phyloP scores from a whole-genome alignment of 768 basidiomycete species.

The Symmetrospora coprosmae region DNA sequence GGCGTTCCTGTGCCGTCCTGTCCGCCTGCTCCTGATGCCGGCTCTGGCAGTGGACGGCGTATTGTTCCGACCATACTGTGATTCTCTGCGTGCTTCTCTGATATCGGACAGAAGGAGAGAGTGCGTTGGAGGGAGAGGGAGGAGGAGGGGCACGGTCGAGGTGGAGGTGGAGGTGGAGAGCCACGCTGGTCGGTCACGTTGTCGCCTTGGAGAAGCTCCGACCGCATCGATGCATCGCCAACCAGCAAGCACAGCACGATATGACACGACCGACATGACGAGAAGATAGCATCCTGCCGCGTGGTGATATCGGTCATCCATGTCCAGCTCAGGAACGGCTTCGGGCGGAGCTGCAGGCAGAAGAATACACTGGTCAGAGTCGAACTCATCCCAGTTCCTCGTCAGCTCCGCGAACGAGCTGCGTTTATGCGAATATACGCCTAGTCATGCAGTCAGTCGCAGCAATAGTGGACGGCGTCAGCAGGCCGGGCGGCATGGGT shows the following conservation, averaged over 20 bases:
- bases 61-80: slow-evolving; percentile 4
- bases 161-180: background rate
- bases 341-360: too few species aligned
- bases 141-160: too few species aligned
- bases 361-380: slow-evolving; percentile 4
- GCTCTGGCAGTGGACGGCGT: background rate
- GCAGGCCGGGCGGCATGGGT: background rate
- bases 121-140: too few species aligned
- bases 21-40: too few species aligned
- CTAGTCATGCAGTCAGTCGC: too few species aligned
- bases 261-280: background rate
- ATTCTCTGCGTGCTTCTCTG: too few species aligned
- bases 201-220: background rate
- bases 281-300: too few species aligned
- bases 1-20: background rate
- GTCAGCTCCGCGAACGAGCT: slow-evolving; percentile 14
- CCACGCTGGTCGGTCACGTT: background rate
- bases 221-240: background rate
- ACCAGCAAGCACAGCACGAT: background rate
- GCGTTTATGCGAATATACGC: slow-evolving; percentile 17
- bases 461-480: too few species aligned
- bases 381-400: background rate
- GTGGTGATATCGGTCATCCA: too few species aligned
- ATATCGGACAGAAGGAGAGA: too few species aligned
- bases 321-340: too few species aligned